Base-by-base conservation (phyloP, 257 asterid species). In the Thymus quinquecostatus region DNA sequence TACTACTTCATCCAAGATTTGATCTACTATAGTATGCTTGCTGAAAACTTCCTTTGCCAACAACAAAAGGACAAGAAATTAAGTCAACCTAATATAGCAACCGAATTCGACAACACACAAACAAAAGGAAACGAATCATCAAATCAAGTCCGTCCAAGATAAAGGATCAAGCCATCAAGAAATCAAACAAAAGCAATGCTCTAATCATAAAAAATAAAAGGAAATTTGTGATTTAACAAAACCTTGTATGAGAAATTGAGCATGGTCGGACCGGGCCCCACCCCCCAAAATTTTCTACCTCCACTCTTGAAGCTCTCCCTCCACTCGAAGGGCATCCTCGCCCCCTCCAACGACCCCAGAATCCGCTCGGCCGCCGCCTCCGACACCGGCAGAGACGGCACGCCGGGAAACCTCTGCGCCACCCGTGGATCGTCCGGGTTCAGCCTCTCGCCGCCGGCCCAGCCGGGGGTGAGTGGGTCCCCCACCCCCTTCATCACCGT, bases 401-500 rank as follows among this genome's bases (percentile, higher is more conserved):
- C 70, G 9, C 45, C 75, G 27, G 97, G 98, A 41, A 94, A 91
- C 67, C 79, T 86, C 78, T 66, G 70, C 11, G 70, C 43, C 82
- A 91, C 95, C 21, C 58, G 50, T 21, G 82, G 85, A 69, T 89
- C 92, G 58, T 77, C 66, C n/a, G 79, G 54, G 32, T 75, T 78
- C 40, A 94, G 83, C 61, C 71, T 85, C 83, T 94, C 96, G 10
- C 92, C 95, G 33, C 85, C 85, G 11, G 91, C 88, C 97, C 98
- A 93, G 6, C 92, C 96, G 5, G 98, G 97, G 75, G 76, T 94
- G 21, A 94, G 86, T 64, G 98, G 97, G 90, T 94, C 98, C 85
- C 97, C 98, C 70, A 91, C 54, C 5, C 96, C 97, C 34, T 80
- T 81, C 96, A 91, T 81, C 51, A 89, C 97, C 1, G 98, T 91